Base-by-base conservation (phyloP, 1,139 yeast genomes). In the Pichia sp. region DNA sequence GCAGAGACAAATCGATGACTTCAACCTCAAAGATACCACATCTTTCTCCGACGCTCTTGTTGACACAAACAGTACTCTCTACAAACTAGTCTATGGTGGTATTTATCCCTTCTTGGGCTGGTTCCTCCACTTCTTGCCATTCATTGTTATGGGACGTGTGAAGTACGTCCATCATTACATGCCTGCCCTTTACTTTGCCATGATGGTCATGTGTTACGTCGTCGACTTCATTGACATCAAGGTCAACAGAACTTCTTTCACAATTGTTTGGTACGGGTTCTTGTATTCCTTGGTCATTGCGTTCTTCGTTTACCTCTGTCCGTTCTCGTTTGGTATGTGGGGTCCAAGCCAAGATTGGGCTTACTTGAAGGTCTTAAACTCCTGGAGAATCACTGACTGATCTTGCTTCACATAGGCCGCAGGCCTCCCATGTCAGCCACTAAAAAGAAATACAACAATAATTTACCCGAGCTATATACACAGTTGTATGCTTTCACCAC, bases 131-230 rank as follows among this genome's bases (percentile, higher is more conserved):
- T 95, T 78, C 71, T 71, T 85, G 67, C 98, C 99, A 46, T 93
- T 93, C 71, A 81, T 87, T 51, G 77, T 92, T 61, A 93, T 93
- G 99, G 91, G 96, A 31, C 87, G 99, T 77, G 98, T 95, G 61
- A 91, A 97, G 4, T 93, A 95, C 69, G 93, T 93, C 48, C 99
- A 93, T 72, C 99, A 93, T 73, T 93, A 93, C 72, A 80, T 91
- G 65, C 99, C 99, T 34, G 97, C 99, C 0, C 80, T 92, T 62
- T 93, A 91, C 75, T 93, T 95, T 74, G 98, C 98, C 56, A 84
- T 93, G 79, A 73, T 93, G 62, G 84, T 90, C 34, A 79, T 87
- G 67, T 83, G 85, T 55, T 93, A 87, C 73, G 76, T 85, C 63
- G 75, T 91, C 58, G 97, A 92, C 67, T 77, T 77, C 56, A 72